Percentiles rank a stretch among this genome's conserved stretches.
phyloP scores from a whole-genome alignment of 2,329 filamentous ascomycete genomes.

The Fusarium keratoplasticum region DNA sequence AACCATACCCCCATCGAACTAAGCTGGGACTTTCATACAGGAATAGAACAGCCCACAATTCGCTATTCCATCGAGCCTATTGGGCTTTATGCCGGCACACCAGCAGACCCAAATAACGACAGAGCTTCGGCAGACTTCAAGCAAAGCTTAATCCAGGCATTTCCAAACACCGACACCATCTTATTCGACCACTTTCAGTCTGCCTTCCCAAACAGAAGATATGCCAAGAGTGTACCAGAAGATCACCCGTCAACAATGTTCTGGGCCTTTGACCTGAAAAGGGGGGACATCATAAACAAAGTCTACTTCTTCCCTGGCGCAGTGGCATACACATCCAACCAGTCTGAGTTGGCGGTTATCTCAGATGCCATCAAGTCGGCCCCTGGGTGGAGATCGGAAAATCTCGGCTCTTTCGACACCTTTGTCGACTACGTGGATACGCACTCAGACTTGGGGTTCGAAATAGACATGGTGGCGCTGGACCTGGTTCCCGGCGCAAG shows the following conservation, averaged over 20 bases:
- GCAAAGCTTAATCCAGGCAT: background rate
- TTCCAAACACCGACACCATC: background rate
- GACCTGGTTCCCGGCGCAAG: slow-evolving; percentile 44
- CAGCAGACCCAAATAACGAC: slow-evolving; percentile 40
- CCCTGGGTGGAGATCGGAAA: background rate
- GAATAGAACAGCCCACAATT: slow-evolving; percentile 41
- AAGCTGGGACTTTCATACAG: slow-evolving; percentile 50
- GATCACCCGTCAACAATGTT: slow-evolving; percentile 9
- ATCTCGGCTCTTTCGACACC: background rate
- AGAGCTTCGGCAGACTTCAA: slow-evolving; percentile 4
- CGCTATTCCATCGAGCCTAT: slow-evolving; percentile 51
- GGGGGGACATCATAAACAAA: background rate
- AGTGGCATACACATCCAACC: background rate
- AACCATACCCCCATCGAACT: slow-evolving; percentile 52
- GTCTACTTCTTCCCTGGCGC: slow-evolving; percentile 25
- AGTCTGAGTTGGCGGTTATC: slow-evolving; percentile 1
- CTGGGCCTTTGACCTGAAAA: slow-evolving; percentile 17
- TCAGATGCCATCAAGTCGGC: slow-evolving; percentile 35
- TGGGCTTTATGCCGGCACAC: slow-evolving; percentile 40
- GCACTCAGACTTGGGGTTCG: background rate
- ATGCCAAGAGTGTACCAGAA: background rate
- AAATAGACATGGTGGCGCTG: slow-evolving; percentile 48
- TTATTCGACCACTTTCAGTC: slow-evolving; percentile 8
- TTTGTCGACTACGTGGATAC: slow-evolving; percentile 4
- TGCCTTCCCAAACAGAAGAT: background rate